These are phyloP conservation scores for Spironucleus salmonicida DNA, from an alignment of 208 protist genomes.

Conservation along the genomic window DNA sequence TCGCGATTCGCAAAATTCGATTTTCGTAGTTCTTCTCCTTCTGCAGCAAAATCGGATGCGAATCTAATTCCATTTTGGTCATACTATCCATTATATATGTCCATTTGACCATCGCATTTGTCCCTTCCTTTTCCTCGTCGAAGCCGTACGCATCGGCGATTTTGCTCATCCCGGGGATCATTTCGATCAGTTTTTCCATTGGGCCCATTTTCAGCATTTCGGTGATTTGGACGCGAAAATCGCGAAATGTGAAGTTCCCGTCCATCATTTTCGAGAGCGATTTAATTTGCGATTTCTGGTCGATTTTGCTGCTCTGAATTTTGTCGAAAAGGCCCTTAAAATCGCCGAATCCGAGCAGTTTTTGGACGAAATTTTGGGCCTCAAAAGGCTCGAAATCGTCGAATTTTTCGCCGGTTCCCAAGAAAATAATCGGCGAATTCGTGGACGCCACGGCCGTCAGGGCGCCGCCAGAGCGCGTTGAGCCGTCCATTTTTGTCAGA, in stretches of 20 bases:
- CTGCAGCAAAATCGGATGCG: not conserved
- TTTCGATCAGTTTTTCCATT: slow-evolving; percentile 15
- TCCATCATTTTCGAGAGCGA: slow-evolving; percentile 15
- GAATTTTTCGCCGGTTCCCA: slow-evolving; percentile 42
- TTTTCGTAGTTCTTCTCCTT: not conserved
- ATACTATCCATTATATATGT: slow-evolving; percentile 32
- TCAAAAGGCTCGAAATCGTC: slow-evolving; percentile 40
- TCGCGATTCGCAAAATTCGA: slow-evolving; percentile 26
- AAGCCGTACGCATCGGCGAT: not conserved
- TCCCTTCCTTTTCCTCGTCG: not conserved
- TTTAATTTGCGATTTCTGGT: slow-evolving; percentile 1
- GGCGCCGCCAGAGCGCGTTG: slow-evolving; percentile 37
- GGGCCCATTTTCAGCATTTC: slow-evolving; percentile 25
- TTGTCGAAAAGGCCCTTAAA: slow-evolving; percentile 9
- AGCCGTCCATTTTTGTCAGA: slow-evolving; percentile 45
- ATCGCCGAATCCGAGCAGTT: slow-evolving; percentile 39
- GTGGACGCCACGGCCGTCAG: slow-evolving; percentile 39
- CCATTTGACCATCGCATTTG: not conserved
- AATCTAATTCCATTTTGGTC: slow-evolving; percentile 30
- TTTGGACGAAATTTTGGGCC: slow-evolving; percentile 31
- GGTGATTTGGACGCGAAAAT: slow-evolving; percentile 29
- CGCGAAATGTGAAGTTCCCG: slow-evolving; percentile 29
- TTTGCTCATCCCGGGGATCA: not conserved
- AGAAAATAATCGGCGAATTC: slow-evolving; percentile 42
- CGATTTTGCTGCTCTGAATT: slow-evolving; percentile 9